Percentiles rank a stretch among this genome's conserved stretches.
These are phyloP conservation scores for Cucumis melo DNA, from an alignment of 306 rosid species.

Conservation along the genomic window DNA sequence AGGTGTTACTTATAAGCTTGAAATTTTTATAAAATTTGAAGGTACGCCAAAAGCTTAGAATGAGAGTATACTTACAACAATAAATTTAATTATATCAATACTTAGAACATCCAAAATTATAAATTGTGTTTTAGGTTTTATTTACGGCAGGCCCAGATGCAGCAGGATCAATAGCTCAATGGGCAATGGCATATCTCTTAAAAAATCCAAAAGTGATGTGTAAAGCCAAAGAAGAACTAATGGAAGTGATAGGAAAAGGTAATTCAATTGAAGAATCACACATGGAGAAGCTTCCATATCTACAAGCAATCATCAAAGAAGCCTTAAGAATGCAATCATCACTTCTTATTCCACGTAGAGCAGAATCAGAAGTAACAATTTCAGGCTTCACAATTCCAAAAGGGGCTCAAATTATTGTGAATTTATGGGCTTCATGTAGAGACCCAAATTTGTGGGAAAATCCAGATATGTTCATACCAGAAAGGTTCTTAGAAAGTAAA, in stretches of 20 bases:
- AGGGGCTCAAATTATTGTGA: neutral
- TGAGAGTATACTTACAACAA: too few species aligned
- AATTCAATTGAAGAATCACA: neutral
- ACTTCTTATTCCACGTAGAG: neutral
- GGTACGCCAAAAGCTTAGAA: too few species aligned
- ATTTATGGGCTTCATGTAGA: neutral
- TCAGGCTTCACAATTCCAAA: neutral
- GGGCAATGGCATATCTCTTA: conserved; percentile 4
- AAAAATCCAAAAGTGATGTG: neutral
- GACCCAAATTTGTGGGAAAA: conserved; percentile 1
- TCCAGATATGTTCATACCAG: neutral
- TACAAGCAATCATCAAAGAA: conserved; percentile 10
- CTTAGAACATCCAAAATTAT: too few species aligned
- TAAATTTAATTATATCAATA: too few species aligned
- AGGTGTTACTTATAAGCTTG: too few species aligned
- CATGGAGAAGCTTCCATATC: neutral
- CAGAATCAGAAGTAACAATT: neutral
- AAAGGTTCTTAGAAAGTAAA: conserved; percentile 4
- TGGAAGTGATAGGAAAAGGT: neutral
- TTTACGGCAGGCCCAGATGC: neutral
- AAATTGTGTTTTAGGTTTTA: neutral
- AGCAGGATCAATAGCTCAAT: neutral
- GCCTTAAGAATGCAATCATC: neutral
- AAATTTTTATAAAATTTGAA: too few species aligned
- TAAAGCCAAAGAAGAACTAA: conserved; percentile 2